phyloP scores from a whole-genome alignment of 2,329 filamentous ascomycete species.

The Talaromyces atroroseus region DNA sequence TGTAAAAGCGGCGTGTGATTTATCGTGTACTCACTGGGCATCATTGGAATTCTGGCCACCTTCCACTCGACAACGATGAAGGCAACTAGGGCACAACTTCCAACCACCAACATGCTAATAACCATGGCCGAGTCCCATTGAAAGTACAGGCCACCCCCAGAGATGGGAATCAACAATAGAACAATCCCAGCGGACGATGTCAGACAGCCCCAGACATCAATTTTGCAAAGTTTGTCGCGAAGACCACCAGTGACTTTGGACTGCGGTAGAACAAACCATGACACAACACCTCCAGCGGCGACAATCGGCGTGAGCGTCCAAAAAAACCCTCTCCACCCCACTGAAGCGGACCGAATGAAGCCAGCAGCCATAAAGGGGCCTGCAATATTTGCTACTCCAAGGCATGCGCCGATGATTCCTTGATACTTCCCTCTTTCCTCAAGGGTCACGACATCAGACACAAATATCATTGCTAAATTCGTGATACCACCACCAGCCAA shows the following conservation, averaged over 20 bases:
- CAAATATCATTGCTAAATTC: constrained; percentile 57
- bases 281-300: constrained; percentile 42
- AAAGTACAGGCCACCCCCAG: constrained; percentile 55
- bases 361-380: constrained; percentile 45
- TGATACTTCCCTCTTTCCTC: constrained; percentile 54
- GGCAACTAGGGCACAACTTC: constrained; percentile 39
- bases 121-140: constrained; percentile 53
- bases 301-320: constrained; percentile 51
- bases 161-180: constrained; percentile 59
- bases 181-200: constrained; percentile 53
- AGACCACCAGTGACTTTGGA: constrained; percentile 43
- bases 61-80: constrained; percentile 55
- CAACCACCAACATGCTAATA: constrained; percentile 53
- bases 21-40: constrained; percentile 40
- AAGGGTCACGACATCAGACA: constrained; percentile 55
- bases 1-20: neutral
- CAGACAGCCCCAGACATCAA: constrained; percentile 56
- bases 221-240: constrained; percentile 46
- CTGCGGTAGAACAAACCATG: constrained; percentile 49
- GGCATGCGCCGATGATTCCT: constrained; percentile 41
- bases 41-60: constrained; percentile 52
- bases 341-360: constrained; percentile 36
- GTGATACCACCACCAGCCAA: constrained; percentile 57
- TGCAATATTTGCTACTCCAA: constrained; percentile 43
- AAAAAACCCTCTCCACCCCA: constrained; percentile 43